These are phyloP conservation scores for Pseudohyphozyma bogoriensis DNA, from an alignment of 768 basidiomycete species.

Conservation along the genomic window DNA sequence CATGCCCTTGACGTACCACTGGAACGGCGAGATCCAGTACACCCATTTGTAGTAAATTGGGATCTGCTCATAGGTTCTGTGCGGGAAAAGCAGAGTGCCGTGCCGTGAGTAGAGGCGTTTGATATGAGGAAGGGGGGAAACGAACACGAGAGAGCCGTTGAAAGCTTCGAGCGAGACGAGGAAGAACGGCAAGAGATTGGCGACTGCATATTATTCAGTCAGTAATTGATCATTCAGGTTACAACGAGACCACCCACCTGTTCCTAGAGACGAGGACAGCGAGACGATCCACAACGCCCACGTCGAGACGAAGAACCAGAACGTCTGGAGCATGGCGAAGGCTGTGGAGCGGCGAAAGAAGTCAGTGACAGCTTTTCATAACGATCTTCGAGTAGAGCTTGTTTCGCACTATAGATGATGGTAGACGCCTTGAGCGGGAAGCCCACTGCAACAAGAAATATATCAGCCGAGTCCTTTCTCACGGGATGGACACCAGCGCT, in stretches of 20 bases:
- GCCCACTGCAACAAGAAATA: slow-evolving; percentile 35
- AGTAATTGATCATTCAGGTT: too few relatives aligned
- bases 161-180: slow-evolving; percentile 37
- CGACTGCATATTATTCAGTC: too few relatives aligned
- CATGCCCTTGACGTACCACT: slow-evolving; percentile 35
- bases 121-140: not conserved
- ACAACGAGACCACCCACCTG: too few relatives aligned
- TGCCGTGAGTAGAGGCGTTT: not conserved
- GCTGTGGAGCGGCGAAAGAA: not conserved
- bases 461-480: not conserved
- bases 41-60: slow-evolving; percentile 35
- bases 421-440: slow-evolving; percentile 16
- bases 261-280: slow-evolving; percentile 31
- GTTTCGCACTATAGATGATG: slow-evolving; percentile 8
- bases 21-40: slow-evolving; percentile 41
- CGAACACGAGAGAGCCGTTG: slow-evolving; percentile 21
- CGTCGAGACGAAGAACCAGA: slow-evolving; percentile 37
- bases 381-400: not conserved
- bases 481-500: slow-evolving; percentile 42
- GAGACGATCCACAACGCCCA: slow-evolving; percentile 29
- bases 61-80: slow-evolving; percentile 18
- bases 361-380: not conserved
- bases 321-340: slow-evolving; percentile 34
- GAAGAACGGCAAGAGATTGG: slow-evolving; percentile 38
- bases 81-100: not conserved